phyloP scores from a whole-genome alignment of 2,329 filamentous ascomycete species.

The Aspergillus felis region DNA sequence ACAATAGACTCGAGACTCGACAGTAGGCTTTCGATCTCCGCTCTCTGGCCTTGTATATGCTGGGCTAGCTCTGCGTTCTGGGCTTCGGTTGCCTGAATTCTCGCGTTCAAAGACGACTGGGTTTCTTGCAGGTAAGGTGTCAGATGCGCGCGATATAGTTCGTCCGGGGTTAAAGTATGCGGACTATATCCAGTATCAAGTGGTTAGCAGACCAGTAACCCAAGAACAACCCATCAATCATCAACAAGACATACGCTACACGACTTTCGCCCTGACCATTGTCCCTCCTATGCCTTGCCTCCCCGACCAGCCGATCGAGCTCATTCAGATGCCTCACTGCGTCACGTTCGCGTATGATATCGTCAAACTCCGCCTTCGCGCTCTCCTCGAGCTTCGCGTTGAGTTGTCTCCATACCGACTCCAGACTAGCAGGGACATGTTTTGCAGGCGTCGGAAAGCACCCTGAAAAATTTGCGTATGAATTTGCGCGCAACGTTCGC shows the following conservation, averaged over 20 bases:
- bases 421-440: slow-evolving; percentile 54
- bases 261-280: slow-evolving; percentile 35
- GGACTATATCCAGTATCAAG: slow-evolving; percentile 38
- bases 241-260: slow-evolving; percentile 44
- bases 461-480: slow-evolving; percentile 57
- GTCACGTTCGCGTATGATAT: slow-evolving; percentile 53
- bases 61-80: slow-evolving; percentile 53
- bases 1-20: slow-evolving; percentile 54
- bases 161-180: slow-evolving; percentile 55
- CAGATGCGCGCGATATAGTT: slow-evolving; percentile 57
- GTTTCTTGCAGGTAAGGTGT: slow-evolving; percentile 53
- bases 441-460: slow-evolving; percentile 62
- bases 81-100: slow-evolving; percentile 47
- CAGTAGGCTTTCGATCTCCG: slow-evolving; percentile 55
- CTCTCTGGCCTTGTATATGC: slow-evolving; percentile 50
- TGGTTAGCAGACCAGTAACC: neutral
- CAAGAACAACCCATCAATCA: neutral
- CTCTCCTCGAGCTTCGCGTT: slow-evolving; percentile 56
- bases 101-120: slow-evolving; percentile 46
- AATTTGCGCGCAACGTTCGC: slow-evolving; percentile 59
- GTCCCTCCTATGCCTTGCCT: slow-evolving; percentile 53
- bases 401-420: slow-evolving; percentile 56
- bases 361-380: slow-evolving; percentile 58
- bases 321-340: slow-evolving; percentile 58
- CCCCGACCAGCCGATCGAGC: slow-evolving; percentile 56